Evolutionary conservation across 345 rosid genomes (phyloP), one percentile per base, ranked within the genome.

Genomic region (Brassica rapa): DNA sequence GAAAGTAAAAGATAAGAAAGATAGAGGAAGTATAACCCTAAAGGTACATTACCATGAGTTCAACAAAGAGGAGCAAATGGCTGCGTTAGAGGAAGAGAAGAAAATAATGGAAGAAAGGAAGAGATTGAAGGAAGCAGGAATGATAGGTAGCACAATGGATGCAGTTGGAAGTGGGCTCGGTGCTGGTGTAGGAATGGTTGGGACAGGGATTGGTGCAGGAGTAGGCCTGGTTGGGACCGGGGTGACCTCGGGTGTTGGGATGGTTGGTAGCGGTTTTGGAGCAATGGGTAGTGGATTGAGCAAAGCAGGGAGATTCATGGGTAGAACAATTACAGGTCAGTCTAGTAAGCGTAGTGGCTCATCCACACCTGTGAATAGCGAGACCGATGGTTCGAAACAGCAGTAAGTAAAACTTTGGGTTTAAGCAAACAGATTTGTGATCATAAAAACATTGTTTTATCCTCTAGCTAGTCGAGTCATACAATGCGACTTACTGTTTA

Each of bases 1-100:
- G 83, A 96, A 90, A 87, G 82, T 96, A 30, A 96, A 96, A 85
- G 99, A 96, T 81, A 91, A 93, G 86, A 93, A 89, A 82, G 99
- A 96, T 71, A 83, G 99, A 86, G 97, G 99, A 85, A 96, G 82
- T 53, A 71, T 88, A 70, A 87, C 90, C 61, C 77, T 93, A 19
- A 90, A 91, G 88, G 86, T 88, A 11, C 74, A 88, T 6, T 96
- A 96, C 76, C 93, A 93, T 76, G 86, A 86, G 83, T 93, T 90
- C 76, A 88, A 70, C 88, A 87, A 89, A 81, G 97, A 93, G 84
- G 99, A 96, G 88, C 93, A 88, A 80, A 24, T 86, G 86, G 88
- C 68, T 66, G 98, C 99, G 19, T 82, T 91, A 35, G 97, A 91
- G 76, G 97, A 79, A 6, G 99, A 96, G 88, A 96, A 96, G 89